phyloP scores from a whole-genome alignment of 306 rosid species.

The Amphicarpaea edgeworthii region DNA sequence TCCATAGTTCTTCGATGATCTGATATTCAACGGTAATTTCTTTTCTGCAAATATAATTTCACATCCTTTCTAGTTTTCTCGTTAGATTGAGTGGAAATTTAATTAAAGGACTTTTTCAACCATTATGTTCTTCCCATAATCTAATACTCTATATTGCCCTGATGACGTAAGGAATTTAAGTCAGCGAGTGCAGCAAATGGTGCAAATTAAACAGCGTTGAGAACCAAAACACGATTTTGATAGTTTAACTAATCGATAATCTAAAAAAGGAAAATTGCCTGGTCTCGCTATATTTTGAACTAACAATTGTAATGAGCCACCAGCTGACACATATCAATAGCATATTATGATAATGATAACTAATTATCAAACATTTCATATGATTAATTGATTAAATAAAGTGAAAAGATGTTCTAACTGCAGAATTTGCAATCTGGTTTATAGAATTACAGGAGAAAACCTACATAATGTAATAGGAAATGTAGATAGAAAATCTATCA shows the following conservation, averaged over 20 bases:
- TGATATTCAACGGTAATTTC: background rate
- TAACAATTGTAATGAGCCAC: background rate
- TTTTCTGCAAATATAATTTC: slow-evolving; percentile 7
- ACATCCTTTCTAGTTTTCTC: background rate
- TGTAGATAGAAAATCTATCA: background rate
- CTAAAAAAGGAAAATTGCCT: background rate
- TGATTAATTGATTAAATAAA: too few species aligned
- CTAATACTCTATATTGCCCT: background rate
- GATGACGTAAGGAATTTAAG: slow-evolving; percentile 22
- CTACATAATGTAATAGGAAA: slow-evolving; percentile 2
- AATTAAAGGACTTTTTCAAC: background rate
- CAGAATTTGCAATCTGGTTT: slow-evolving; percentile 6
- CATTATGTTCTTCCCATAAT: slow-evolving; percentile 2
- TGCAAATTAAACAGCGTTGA: slow-evolving; percentile 5
- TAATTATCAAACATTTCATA: background rate
- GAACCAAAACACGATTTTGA: slow-evolving; percentile 3
- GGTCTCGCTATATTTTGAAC: background rate
- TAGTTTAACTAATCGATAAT: background rate
- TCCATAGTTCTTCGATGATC: background rate
- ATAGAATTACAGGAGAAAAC: background rate
- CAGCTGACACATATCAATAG: background rate
- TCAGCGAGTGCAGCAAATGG: slow-evolving; percentile 29
- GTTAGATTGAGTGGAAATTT: background rate
- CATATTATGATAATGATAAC: background rate
- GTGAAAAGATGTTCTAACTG: background rate